Evolutionary conservation across 768 basidiomycete species (phyloP).

Genomic region (Erythrobasidium yunnanense): DNA sequence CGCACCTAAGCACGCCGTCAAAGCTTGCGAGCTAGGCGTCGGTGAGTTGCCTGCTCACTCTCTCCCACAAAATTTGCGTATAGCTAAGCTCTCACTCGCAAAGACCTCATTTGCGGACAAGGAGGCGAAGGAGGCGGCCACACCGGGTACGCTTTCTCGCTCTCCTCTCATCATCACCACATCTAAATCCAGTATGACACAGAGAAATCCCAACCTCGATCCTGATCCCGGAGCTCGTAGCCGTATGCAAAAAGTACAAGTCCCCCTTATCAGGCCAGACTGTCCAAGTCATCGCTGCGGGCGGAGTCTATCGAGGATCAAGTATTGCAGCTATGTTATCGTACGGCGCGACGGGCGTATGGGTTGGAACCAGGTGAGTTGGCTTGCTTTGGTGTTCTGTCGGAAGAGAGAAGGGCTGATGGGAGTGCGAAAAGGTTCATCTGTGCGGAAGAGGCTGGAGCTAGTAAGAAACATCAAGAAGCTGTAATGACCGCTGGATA

Average conservation of each 20-base stretch:
- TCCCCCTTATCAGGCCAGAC: conserved; percentile 73
- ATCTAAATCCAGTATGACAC: too few species aligned
- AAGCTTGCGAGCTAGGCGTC: conserved; percentile 55
- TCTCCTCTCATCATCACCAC: too few species aligned
- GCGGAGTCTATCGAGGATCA: conserved; percentile 63
- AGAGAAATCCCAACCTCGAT: conserved; percentile 58
- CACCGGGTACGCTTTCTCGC: conserved; percentile 79
- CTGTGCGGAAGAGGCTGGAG: conserved; percentile 29
- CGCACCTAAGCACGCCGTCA: conserved; percentile 58
- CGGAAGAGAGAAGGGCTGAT: too few species aligned
- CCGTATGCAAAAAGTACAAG: conserved; percentile 60
- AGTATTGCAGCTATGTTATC: conserved; percentile 52
- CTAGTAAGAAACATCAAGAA: conserved; percentile 14
- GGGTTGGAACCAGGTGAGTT: conserved; percentile 41
- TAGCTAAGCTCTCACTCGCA: too few species aligned
- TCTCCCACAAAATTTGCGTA: too few species aligned
- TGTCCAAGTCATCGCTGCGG: conserved; percentile 54
- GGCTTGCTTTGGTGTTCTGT: too few species aligned
- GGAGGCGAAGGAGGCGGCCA: conserved; percentile 87
- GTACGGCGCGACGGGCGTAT: conserved; percentile 81
- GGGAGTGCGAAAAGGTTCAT: too few species aligned
- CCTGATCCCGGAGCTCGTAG: conserved; percentile 82
- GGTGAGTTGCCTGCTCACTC: too few species aligned
- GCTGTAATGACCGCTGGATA: conserved; percentile 41
- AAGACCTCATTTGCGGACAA: conserved; percentile 85